Evolutionary conservation across 176 grass and related monocot species (phyloP).

Genomic region (Lolium perenne): DNA sequence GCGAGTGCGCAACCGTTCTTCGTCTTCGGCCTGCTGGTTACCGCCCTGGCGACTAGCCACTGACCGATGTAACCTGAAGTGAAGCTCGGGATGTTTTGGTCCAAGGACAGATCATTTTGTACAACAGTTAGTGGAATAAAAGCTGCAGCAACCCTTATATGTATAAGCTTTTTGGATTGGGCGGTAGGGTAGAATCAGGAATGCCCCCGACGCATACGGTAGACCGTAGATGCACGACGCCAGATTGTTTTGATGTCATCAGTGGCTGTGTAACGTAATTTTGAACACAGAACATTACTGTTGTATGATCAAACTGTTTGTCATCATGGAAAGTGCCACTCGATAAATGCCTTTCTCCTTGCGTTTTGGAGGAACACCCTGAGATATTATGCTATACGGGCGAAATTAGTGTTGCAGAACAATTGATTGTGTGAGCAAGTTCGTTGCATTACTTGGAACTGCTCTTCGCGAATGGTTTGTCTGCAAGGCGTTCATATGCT

Average conservation of each 20-base stretch:
- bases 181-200: constrained; percentile 11
- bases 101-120: not conserved
- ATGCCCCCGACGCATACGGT: not conserved
- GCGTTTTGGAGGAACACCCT: too few species aligned
- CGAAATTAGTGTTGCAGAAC: too few species aligned
- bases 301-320: not conserved
- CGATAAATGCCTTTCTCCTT: too few species aligned
- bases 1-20: constrained; percentile 80
- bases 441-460: too few species aligned
- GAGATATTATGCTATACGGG: too few species aligned
- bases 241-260: not conserved
- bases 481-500: too few species aligned
- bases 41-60: constrained; percentile 62
- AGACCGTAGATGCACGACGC: constrained; percentile 1
- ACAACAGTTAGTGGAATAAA: constrained; percentile 17
- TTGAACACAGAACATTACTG: not conserved
- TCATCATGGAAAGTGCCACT: too few species aligned
- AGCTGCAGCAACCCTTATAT: not conserved
- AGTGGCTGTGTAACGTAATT: not conserved
- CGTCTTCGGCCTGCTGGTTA: constrained; percentile 70
- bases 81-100: not conserved
- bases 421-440: too few species aligned
- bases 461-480: too few species aligned
- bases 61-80: not conserved
- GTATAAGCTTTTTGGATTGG: not conserved